Evolutionary conservation across 805 yeast species (phyloP).

Genomic region (Saturnispora gosingensis): DNA sequence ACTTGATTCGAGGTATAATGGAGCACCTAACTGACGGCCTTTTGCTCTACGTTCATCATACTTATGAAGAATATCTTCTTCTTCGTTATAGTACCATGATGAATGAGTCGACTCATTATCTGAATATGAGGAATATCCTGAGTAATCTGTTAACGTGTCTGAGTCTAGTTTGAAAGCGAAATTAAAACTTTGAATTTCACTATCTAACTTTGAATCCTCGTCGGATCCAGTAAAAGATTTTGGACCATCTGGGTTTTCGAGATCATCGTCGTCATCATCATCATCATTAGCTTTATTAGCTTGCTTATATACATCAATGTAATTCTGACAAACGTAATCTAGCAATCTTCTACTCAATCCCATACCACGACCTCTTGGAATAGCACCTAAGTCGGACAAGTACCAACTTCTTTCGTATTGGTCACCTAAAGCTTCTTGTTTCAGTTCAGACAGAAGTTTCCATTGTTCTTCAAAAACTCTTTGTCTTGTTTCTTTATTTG

Average conservation of each 20-base stretch:
- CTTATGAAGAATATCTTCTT: conserved; percentile 27
- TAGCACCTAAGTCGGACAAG: conserved; percentile 48
- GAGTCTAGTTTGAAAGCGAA: conserved; percentile 27
- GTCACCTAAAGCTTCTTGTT: conserved; percentile 35
- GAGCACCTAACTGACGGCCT: conserved; percentile 26
- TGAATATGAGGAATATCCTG: conserved; percentile 26
- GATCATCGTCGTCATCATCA: conserved; percentile 12
- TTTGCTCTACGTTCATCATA: conserved; percentile 24
- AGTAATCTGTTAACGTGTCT: conserved; percentile 28
- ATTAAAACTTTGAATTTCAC: conserved; percentile 28
- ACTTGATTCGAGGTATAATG: conserved; percentile 47
- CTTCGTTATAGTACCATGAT: conserved; percentile 28
- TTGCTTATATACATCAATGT: conserved; percentile 4
- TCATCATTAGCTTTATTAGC: neutral
- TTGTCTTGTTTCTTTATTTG: conserved; percentile 36
- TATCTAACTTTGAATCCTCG: conserved; percentile 24
- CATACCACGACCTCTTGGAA: conserved; percentile 49
- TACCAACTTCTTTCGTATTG: conserved; percentile 41
- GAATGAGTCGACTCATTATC: conserved; percentile 29
- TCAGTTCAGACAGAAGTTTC: conserved; percentile 36
- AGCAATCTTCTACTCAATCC: conserved; percentile 46
- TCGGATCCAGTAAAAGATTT: conserved; percentile 11
- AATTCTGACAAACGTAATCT: conserved; percentile 14
- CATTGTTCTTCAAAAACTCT: conserved; percentile 43
- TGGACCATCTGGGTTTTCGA: neutral